These are phyloP conservation scores for Candida krabiensis DNA, from an alignment of 805 yeast genomes.

Conservation along the genomic window DNA sequence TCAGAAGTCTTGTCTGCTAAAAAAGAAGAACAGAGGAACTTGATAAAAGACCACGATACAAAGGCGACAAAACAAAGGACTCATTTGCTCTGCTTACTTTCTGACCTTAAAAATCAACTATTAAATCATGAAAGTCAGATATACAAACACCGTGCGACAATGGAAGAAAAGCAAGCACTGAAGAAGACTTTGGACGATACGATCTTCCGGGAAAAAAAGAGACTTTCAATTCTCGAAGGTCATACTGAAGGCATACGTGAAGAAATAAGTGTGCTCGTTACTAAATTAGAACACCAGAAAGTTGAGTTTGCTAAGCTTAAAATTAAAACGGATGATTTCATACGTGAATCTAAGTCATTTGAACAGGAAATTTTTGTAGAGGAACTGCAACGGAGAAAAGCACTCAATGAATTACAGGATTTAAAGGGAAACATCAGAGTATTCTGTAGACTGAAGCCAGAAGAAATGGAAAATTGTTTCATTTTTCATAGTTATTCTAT, in stretches of 20 bases:
- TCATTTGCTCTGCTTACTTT: not conserved
- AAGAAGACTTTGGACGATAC: not conserved
- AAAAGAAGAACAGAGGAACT: slow-evolving; percentile 25
- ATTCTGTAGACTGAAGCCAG: slow-evolving; percentile 81
- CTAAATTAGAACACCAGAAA: not conserved
- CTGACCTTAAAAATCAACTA: not conserved
- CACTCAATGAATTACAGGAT: slow-evolving; percentile 79
- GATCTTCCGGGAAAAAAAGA: too few relatives aligned
- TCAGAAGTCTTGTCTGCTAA: not conserved
- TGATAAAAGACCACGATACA: slow-evolving; percentile 25
- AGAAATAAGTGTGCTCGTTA: slow-evolving; percentile 10
- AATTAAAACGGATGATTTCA: slow-evolving; percentile 23
- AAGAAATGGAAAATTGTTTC: slow-evolving; percentile 25
- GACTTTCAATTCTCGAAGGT: slow-evolving; percentile 9
- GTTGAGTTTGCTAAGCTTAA: slow-evolving; percentile 1
- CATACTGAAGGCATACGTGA: slow-evolving; percentile 6
- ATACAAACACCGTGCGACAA: not conserved
- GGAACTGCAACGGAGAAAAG: slow-evolving; percentile 45
- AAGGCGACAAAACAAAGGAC: not conserved
- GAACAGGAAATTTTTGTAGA: slow-evolving; percentile 31
- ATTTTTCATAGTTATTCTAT: slow-evolving; percentile 11
- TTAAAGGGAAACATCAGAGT: slow-evolving; percentile 91
- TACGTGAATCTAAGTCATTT: slow-evolving; percentile 24
- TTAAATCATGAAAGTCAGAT: slow-evolving; percentile 1
- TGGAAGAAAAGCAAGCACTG: not conserved